phyloP scores from a whole-genome alignment of 352 stramenopile species.

The Phytopythium oedochilum region DNA sequence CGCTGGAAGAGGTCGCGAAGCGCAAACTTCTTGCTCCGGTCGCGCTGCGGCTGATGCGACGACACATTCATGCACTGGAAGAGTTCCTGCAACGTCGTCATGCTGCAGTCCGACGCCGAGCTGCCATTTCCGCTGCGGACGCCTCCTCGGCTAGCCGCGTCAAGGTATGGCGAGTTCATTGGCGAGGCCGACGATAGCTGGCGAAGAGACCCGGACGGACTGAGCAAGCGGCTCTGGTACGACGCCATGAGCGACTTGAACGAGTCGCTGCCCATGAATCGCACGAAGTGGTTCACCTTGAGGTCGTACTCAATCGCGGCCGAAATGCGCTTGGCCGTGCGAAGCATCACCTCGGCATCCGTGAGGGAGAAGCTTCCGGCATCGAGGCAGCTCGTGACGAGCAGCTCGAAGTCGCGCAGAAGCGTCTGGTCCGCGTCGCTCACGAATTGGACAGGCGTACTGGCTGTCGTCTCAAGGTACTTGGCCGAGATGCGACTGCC shows the following conservation, averaged over 20 bases:
- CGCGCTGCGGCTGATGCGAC: conserved; percentile 72
- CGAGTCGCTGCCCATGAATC: conserved; percentile 78
- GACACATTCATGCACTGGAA: conserved; percentile 87
- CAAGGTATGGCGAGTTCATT: neutral
- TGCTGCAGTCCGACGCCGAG: conserved; percentile 65
- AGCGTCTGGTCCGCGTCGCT: conserved; percentile 53
- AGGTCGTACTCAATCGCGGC: conserved; percentile 67
- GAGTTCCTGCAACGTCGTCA: conserved; percentile 83
- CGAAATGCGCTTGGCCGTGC: conserved; percentile 50
- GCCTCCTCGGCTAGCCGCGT: neutral
- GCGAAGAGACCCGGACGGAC: conserved; percentile 39
- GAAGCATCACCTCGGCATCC: conserved; percentile 56
- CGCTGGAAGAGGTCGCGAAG: conserved; percentile 60
- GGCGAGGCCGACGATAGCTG: conserved; percentile 7
- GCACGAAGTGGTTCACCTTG: conserved; percentile 84
- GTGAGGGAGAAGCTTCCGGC: conserved; percentile 59
- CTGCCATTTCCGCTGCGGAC: conserved; percentile 8
- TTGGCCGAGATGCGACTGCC: conserved; percentile 56
- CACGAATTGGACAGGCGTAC: conserved; percentile 63
- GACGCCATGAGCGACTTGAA: conserved; percentile 77
- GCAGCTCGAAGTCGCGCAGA: conserved; percentile 53
- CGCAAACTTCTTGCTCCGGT: conserved; percentile 67
- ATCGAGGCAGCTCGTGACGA: conserved; percentile 53
- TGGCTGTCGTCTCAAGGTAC: conserved; percentile 49
- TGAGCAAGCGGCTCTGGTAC: conserved; percentile 72